A percentile compares a stretch with the other conserved stretches of the same genome.
Evolutionary conservation across 768 basidiomycete genomes (phyloP).

Genomic region (Pluteus cervinus): DNA sequence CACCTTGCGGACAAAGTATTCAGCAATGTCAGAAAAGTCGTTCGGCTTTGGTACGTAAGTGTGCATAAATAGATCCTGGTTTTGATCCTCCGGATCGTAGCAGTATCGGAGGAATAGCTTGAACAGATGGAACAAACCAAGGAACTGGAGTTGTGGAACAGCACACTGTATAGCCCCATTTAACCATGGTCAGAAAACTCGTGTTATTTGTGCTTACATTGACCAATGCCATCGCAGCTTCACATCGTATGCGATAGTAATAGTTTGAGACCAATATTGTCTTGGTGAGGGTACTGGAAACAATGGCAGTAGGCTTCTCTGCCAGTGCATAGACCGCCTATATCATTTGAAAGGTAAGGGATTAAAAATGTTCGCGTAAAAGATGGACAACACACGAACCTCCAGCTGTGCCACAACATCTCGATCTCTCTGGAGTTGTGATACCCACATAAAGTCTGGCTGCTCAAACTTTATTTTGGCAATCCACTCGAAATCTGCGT

Average conservation of each 20-base stretch:
- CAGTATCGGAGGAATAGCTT: constrained; percentile 90
- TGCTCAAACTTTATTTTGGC: constrained; percentile 89
- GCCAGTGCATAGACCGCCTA: constrained; percentile 90
- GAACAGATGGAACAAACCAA: constrained; percentile 93
- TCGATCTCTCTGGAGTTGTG: constrained; percentile 88
- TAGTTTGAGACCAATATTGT: constrained; percentile 94
- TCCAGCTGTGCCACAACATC: constrained; percentile 97
- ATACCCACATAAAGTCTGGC: constrained; percentile 98
- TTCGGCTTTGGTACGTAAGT: constrained; percentile 94
- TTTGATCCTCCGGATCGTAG: constrained; percentile 79
- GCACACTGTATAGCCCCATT: too few species aligned
- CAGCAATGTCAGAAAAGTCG: constrained; percentile 84
- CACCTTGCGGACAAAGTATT: constrained; percentile 95
- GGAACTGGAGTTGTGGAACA: constrained; percentile 72
- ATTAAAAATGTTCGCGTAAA: background rate
- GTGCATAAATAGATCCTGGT: constrained; percentile 79
- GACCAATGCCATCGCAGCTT: constrained; percentile 83
- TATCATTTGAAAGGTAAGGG: constrained; percentile 3
- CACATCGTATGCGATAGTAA: constrained; percentile 92
- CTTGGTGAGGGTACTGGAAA: constrained; percentile 88
- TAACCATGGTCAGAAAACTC: constrained; percentile 6
- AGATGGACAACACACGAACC: constrained; percentile 39
- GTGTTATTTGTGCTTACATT: constrained; percentile 42
- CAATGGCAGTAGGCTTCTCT: constrained; percentile 75
- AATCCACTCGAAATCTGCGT: constrained; percentile 99